Base-by-base conservation (phyloP, 805 yeast genomes). In the Wickerhamomyces tratensis region DNA sequence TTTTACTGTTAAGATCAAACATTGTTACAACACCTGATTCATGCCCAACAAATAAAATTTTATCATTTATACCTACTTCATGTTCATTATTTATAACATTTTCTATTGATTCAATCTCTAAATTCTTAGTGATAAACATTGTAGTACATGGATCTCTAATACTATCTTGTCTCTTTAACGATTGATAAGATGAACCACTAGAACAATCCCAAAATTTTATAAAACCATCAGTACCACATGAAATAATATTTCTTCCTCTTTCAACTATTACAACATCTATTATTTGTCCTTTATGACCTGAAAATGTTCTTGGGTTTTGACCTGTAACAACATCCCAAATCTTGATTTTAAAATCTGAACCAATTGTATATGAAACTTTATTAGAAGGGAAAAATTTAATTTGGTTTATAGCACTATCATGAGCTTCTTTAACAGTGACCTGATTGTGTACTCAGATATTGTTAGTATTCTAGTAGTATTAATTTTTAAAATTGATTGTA, bases 121-220 rank as follows among this genome's bases (percentile, higher is more conserved):
- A 12, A 5, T 43, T 13, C 33, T 13, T 13, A 52, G 2, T 7
- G 5, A 27, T 27, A 27, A 46, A 35, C 14, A 68, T 40, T 2
- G 53, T 47, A 9, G 64, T 61, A 1, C 68, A 56, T 0, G 65
- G 66, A 49, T 71, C 76, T 4, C 45, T 43, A 2, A 59, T 38
- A 15, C 62, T 59, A 33, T 59, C 63, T 9, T 51, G 54, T 35
- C 74, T 63, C 7, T 51, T 46, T 41, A 76, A 67, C 34, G 64
- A 58, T 50, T 69, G 61, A 5, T 82, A 53, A 8, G 60, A 51
- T 15, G 52, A 41, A 1, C 81, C 86, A 1, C 71, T 52, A 0
- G 84, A 80, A 56, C 86, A 75, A 50, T 83, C 91, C 89, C 88
- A 84, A 34, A 86, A 53, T 37, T 62, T 67, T 1, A 81, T 64